Evolutionary conservation across 202 grass and related monocot genomes (phyloP).

Genomic region (Hordeum pubiflorum): DNA sequence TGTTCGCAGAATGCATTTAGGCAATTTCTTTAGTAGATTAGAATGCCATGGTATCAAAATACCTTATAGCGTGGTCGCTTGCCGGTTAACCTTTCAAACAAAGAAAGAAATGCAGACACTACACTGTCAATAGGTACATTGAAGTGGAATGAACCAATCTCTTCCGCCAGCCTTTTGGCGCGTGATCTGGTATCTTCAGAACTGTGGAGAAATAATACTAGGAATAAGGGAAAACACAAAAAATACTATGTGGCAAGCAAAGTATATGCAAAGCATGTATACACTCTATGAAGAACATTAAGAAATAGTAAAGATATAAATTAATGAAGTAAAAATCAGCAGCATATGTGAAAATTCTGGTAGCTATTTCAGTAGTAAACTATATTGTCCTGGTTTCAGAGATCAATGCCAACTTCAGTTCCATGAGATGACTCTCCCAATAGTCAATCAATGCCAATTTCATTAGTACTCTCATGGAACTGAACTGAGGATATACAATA

Average conservation of each 20-base stretch:
- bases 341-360: neutral
- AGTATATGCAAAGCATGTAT: neutral
- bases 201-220: slow-evolving; percentile 39
- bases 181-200: slow-evolving; percentile 83
- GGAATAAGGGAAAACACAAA: slow-evolving; percentile 18
- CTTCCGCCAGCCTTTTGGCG: slow-evolving; percentile 70
- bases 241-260: slow-evolving; percentile 17
- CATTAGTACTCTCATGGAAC: neutral
- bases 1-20: neutral
- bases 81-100: slow-evolving; percentile 79
- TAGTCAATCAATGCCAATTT: neutral
- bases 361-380: neutral
- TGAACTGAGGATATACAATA: neutral
- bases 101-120: slow-evolving; percentile 79
- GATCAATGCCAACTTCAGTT: neutral
- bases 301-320: slow-evolving; percentile 8
- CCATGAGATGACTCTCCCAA: neutral
- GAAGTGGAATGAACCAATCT: slow-evolving; percentile 85
- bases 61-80: slow-evolving; percentile 77
- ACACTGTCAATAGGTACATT: slow-evolving; percentile 73
- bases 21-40: slow-evolving; percentile 13
- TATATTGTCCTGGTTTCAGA: neutral
- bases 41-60: slow-evolving; percentile 9
- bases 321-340: neutral
- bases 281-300: neutral